These are phyloP conservation scores for Penicillium steckii DNA, from an alignment of 495 filamentous ascomycete species.

Conservation along the genomic window DNA sequence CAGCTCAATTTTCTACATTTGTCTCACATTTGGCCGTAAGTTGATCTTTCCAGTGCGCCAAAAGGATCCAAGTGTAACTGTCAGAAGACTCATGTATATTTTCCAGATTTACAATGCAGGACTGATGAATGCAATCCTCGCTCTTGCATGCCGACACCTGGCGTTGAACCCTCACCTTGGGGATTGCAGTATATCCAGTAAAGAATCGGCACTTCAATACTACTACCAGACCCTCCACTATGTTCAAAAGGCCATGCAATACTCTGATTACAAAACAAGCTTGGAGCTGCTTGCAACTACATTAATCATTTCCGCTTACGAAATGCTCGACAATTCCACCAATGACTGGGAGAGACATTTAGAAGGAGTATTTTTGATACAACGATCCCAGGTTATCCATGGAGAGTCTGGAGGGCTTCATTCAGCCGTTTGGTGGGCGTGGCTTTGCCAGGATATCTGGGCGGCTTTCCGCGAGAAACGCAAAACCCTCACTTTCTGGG, in stretches of 20 bases:
- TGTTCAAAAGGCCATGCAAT: slow-evolving; percentile 27
- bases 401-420: slow-evolving; percentile 28
- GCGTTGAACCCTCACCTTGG: slow-evolving; percentile 11
- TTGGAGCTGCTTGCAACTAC: slow-evolving; percentile 25
- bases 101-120: slow-evolving; percentile 11
- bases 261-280: slow-evolving; percentile 19
- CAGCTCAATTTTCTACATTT: slow-evolving; percentile 11
- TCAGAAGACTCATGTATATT: background rate
- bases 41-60: background rate
- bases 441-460: slow-evolving; percentile 32
- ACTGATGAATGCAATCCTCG: slow-evolving; percentile 20
- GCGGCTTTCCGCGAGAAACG: slow-evolving; percentile 28
- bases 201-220: slow-evolving; percentile 21
- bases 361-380: slow-evolving; percentile 30
- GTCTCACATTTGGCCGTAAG: background rate
- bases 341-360: slow-evolving; percentile 30
- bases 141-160: slow-evolving; percentile 20
- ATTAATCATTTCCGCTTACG: slow-evolving; percentile 27
- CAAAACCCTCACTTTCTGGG: slow-evolving; percentile 25
- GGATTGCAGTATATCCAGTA: background rate
- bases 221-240: slow-evolving; percentile 31
- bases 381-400: slow-evolving; percentile 25
- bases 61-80: background rate
- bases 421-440: slow-evolving; percentile 32
- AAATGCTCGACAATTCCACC: slow-evolving; percentile 30